phyloP scores from a whole-genome alignment of 2,329 filamentous ascomycete genomes.

The Furcasterigmium furcatum region DNA sequence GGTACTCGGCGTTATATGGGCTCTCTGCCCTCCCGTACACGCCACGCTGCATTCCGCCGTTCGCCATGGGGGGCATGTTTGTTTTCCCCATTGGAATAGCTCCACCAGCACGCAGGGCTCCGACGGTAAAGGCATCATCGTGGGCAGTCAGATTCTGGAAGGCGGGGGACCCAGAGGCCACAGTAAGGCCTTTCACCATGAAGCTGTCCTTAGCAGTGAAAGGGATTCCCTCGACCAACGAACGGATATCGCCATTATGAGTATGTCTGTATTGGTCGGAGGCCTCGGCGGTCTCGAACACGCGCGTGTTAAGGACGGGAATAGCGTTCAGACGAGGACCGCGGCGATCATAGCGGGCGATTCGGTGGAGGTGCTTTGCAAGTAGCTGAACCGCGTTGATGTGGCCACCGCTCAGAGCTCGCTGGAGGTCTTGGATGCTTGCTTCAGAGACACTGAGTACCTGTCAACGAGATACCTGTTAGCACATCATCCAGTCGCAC shows the following conservation, averaged over 20 bases:
- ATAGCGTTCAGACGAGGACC: constrained; percentile 21
- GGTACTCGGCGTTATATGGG: constrained; percentile 50
- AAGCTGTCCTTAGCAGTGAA: constrained; percentile 51
- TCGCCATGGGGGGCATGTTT: constrained; percentile 55
- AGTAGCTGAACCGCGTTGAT: constrained; percentile 22
- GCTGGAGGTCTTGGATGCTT: constrained; percentile 16
- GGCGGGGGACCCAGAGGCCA: constrained; percentile 46
- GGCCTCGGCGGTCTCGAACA: constrained; percentile 21
- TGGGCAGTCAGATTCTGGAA: constrained; percentile 40
- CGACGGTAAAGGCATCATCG: constrained; percentile 43
- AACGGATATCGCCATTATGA: constrained; percentile 3
- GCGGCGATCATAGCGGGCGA: constrained; percentile 20
- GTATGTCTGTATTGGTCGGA: constrained; percentile 23
- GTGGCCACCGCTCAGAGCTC: constrained; percentile 9
- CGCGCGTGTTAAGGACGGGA: constrained; percentile 16
- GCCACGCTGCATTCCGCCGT: constrained; percentile 55
- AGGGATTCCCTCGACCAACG: constrained; percentile 44
- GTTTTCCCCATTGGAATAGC: constrained; percentile 47
- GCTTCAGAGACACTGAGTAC: constrained; percentile 19
- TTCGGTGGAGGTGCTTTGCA: constrained; percentile 19
- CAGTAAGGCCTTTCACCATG: constrained; percentile 44
- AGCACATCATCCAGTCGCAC: too few species aligned
- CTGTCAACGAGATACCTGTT: too few species aligned
- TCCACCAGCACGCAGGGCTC: constrained; percentile 40
- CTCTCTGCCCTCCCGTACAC: constrained; percentile 53